A percentile compares a stretch with the other conserved stretches of the same genome.
Conservation (phyloP, 2,329 filamentous ascomycete species). For the Elsinoe australis region DNA sequence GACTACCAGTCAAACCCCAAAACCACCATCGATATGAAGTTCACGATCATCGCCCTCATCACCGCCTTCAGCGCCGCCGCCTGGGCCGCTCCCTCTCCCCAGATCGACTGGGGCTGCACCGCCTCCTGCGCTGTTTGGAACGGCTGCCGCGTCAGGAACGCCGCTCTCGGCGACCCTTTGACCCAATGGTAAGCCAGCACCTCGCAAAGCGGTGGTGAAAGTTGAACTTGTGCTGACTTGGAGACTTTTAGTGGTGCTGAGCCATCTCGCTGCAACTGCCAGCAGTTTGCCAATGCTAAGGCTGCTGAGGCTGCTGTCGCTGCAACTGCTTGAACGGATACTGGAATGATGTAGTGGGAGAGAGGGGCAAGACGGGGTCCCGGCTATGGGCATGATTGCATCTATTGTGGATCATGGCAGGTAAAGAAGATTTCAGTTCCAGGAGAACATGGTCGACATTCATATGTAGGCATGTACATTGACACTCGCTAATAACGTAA, state of each 20-base stretch:
- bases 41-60: background rate
- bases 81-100: background rate
- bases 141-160: background rate
- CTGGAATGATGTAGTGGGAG: too few relatives aligned
- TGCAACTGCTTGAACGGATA: too few relatives aligned
- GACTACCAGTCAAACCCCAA: too few relatives aligned
- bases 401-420: too few relatives aligned
- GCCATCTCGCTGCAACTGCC: background rate
- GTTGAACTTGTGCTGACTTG: background rate
- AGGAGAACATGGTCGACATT: too few relatives aligned
- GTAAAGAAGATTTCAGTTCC: too few relatives aligned
- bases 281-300: background rate
- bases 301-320: background rate
- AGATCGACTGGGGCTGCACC: background rate
- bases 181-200: background rate
- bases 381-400: too few relatives aligned
- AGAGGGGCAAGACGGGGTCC: too few relatives aligned
- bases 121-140: background rate
- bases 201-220: background rate
- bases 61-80: background rate
- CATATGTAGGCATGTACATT: too few relatives aligned
- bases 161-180: background rate
- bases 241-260: background rate
- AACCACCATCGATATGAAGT: background rate
- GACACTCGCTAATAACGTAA: too few relatives aligned